Conservation (phyloP, 208 protist genomes). For the Novymonas esmeraldas region DNA sequence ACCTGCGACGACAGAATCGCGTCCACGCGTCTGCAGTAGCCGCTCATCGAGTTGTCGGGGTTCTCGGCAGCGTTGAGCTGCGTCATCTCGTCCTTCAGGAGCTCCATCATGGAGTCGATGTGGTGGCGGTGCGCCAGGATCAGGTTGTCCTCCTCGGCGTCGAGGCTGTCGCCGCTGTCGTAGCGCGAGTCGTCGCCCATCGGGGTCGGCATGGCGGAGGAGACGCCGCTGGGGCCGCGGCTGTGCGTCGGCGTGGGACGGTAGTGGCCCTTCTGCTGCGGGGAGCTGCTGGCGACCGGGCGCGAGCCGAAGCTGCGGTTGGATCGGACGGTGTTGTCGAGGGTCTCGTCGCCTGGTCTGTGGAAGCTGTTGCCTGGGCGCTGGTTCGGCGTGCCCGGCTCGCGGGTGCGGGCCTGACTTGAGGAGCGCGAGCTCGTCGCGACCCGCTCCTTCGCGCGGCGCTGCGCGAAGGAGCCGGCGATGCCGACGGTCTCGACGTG, state of each 20-base stretch:
- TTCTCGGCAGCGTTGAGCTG: conserved; percentile 92
- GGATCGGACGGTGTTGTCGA: conserved; percentile 37
- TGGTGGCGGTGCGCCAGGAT: conserved; percentile 91
- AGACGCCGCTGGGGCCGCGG: conserved; percentile 37
- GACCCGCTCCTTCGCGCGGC: conserved; percentile 78
- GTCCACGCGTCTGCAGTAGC: conserved; percentile 91
- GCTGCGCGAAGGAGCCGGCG: conserved; percentile 74
- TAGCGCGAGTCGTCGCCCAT: conserved; percentile 56
- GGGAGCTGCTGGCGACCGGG: conserved; percentile 23
- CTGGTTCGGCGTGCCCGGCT: conserved; percentile 58
- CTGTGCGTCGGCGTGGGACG: conserved; percentile 45
- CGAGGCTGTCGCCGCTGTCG: conserved; percentile 81
- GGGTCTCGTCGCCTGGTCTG: conserved; percentile 30
- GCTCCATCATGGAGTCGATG: conserved; percentile 94
- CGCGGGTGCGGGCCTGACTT: conserved; percentile 64
- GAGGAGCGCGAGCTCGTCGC: conserved; percentile 44
- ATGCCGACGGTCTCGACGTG: conserved; percentile 84
- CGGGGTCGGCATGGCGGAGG: conserved; percentile 37
- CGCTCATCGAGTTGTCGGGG: conserved; percentile 85
- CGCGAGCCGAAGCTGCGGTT: conserved; percentile 43
- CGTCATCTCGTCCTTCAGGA: conserved; percentile 93
- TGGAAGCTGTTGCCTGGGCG: conserved; percentile 40
- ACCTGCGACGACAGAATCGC: conserved; percentile 70
- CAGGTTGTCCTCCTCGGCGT: conserved; percentile 91
- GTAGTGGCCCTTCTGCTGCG: conserved; percentile 42